Evolutionary conservation across 2,329 filamentous ascomycete species (phyloP).

Genomic region (Thermomyces lanuginosus): DNA sequence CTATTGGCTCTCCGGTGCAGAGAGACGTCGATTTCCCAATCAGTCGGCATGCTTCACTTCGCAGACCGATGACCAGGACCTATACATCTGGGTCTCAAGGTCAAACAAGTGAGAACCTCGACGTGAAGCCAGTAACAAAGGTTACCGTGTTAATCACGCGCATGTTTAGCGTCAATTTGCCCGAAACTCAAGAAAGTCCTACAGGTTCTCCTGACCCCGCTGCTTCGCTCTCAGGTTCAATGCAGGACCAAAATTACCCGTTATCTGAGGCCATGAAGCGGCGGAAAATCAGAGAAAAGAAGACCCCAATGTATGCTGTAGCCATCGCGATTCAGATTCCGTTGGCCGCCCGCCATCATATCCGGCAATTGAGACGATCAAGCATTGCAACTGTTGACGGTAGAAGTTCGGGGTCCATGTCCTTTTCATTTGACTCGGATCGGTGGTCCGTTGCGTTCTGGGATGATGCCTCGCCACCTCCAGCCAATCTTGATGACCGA

Average conservation of each 20-base stretch:
- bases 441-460: constrained; percentile 21
- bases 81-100: constrained; percentile 21
- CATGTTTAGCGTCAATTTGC: constrained; percentile 41
- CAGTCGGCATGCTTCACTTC: constrained; percentile 8
- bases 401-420: constrained; percentile 16
- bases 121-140: constrained; percentile 27
- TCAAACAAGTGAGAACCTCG: constrained; percentile 9
- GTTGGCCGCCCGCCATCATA: constrained; percentile 17
- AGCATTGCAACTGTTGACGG: constrained; percentile 18
- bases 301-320: constrained; percentile 44
- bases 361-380: constrained; percentile 21
- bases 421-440: constrained; percentile 27
- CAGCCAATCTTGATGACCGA: constrained; percentile 36
- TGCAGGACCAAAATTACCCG: constrained; percentile 20
- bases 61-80: constrained; percentile 21
- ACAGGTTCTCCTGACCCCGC: constrained; percentile 17
- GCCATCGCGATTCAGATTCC: constrained; percentile 41
- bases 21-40: constrained; percentile 9
- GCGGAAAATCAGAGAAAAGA: constrained; percentile 34
- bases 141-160: constrained; percentile 41
- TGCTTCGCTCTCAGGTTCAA: constrained; percentile 16
- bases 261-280: constrained; percentile 25
- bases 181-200: constrained; percentile 27
- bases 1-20: constrained; percentile 12
- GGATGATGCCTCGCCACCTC: constrained; percentile 27